Base-by-base conservation (phyloP, 2,329 filamentous ascomycete species). In the Colletotrichum destructivum region DNA sequence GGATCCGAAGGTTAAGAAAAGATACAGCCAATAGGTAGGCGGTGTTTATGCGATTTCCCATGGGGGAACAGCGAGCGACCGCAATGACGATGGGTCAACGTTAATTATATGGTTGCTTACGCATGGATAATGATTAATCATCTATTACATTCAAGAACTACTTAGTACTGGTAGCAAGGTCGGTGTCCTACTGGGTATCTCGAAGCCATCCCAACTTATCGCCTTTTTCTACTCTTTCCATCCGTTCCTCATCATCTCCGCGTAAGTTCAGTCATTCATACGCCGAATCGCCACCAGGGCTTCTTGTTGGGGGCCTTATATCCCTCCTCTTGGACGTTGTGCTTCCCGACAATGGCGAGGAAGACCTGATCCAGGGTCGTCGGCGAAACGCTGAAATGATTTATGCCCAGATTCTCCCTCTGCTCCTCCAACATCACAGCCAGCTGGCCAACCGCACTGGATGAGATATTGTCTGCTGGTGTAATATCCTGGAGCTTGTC, bases 361-460 rank as follows among this genome's bases (percentile, higher is more conserved):
- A 98, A 98, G 0, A 98, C 95, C 81, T 98, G 94, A 79, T 98
- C 95, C 52, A 98, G 83, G 18, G 94, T 97, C 21, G 94, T 96
- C 31, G 94, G 94, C 69, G 90, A 93, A 74, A 98, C 94, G 61
- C 92, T 94, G 81, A 96, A 98, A 81, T 97, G 94, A 79, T 94
- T 92, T 59, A 98, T 88, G 0, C 93, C 93, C 38, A 98, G 81
- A 5, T 82, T 81, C 23, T 89, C 84, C 77, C 92, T 93, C 73
- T 91, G 86, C 75, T 90, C 89, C 81, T 98, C 95, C 1, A 97
- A 84, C 51, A 92, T 78, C 16, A 92, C 88, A 72, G 96, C 94
- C 6, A 97, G 83, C 7, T 87, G 85, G 0, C 93, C 91, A 26
- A 96, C 91, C 15, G 90, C 88, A 71, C 85, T 87, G 54, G 83